These are phyloP conservation scores for Ophiognomonia clavigignenti-juglandacearum DNA, from an alignment of 2,329 filamentous ascomycete genomes.

Conservation along the genomic window DNA sequence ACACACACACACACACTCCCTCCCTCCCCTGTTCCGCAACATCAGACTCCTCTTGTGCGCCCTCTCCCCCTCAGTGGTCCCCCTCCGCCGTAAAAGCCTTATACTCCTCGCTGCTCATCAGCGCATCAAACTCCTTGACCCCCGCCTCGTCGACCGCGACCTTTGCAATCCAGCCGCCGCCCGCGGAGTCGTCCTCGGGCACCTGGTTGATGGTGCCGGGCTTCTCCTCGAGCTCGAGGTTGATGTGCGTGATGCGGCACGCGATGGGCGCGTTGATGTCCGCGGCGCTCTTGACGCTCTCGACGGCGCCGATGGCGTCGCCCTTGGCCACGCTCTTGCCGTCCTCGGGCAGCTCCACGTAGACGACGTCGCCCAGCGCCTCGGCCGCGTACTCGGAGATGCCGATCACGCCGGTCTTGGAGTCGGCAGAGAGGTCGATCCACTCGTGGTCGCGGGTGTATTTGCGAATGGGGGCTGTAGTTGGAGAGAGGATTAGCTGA, in stretches of 20 bases:
- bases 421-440: constrained; percentile 82
- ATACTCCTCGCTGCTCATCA: constrained; percentile 79
- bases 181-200: constrained; percentile 70
- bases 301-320: constrained; percentile 88
- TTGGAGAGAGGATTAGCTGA: neutral
- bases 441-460: constrained; percentile 99
- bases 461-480: constrained; percentile 62
- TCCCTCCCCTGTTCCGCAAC: too few relatives aligned
- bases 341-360: constrained; percentile 81
- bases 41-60: neutral
- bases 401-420: constrained; percentile 74
- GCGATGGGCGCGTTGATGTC: constrained; percentile 89
- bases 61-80: constrained; percentile 28
- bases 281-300: constrained; percentile 97
- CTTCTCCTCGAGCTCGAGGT: constrained; percentile 73
- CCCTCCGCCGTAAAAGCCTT: constrained; percentile 59
- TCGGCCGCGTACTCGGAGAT: constrained; percentile 91
- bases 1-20: too few relatives aligned
- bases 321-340: constrained; percentile 66
- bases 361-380: constrained; percentile 93
- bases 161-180: constrained; percentile 89
- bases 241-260: constrained; percentile 72
- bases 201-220: constrained; percentile 84
- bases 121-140: constrained; percentile 61
- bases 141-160: constrained; percentile 67